Conservation (phyloP, 805 yeast species). For the Candida multigemmis region DNA sequence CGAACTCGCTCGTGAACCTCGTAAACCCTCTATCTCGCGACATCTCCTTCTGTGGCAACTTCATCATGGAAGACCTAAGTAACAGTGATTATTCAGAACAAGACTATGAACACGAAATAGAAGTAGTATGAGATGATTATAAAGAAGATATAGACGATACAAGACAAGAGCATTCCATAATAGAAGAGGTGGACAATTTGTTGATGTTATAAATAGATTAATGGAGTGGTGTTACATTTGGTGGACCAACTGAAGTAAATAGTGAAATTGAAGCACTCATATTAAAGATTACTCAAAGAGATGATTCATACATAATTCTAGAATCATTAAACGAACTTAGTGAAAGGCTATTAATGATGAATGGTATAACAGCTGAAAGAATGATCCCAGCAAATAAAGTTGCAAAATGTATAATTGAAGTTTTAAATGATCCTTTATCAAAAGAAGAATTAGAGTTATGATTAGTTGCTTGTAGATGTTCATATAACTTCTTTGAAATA, state of each 20-base stretch:
- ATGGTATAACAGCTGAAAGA: slow-evolving; percentile 52
- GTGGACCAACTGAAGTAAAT: slow-evolving; percentile 10
- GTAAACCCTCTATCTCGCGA: too few relatives aligned
- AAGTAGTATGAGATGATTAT: slow-evolving; percentile 5
- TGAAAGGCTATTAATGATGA: slow-evolving; percentile 61
- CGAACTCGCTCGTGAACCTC: too few relatives aligned
- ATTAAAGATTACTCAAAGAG: slow-evolving; percentile 30
- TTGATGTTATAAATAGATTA: slow-evolving; percentile 23
- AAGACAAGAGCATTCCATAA: slow-evolving; percentile 7
- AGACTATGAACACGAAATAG: slow-evolving; percentile 2
- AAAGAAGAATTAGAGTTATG: slow-evolving; percentile 71
- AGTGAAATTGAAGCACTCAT: slow-evolving; percentile 26
- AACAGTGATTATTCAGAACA: slow-evolving; percentile 4
- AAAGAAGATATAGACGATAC: slow-evolving; percentile 1
- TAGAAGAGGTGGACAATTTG: slow-evolving; percentile 11
- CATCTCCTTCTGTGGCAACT: too few relatives aligned
- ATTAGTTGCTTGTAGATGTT: slow-evolving; percentile 73
- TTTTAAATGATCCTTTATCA: slow-evolving; percentile 49
- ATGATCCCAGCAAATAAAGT: slow-evolving; percentile 52
- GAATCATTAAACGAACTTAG: slow-evolving; percentile 61
- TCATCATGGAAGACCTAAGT: slow-evolving; percentile 5
- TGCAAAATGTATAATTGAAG: slow-evolving; percentile 42
- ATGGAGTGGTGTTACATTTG: slow-evolving; percentile 17
- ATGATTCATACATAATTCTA: slow-evolving; percentile 51
- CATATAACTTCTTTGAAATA: slow-evolving; percentile 73